Percentiles rank a stretch among this genome's conserved stretches.
Conservation (phyloP, 257 asterid genomes). For the Paraleonurus japonicus region DNA sequence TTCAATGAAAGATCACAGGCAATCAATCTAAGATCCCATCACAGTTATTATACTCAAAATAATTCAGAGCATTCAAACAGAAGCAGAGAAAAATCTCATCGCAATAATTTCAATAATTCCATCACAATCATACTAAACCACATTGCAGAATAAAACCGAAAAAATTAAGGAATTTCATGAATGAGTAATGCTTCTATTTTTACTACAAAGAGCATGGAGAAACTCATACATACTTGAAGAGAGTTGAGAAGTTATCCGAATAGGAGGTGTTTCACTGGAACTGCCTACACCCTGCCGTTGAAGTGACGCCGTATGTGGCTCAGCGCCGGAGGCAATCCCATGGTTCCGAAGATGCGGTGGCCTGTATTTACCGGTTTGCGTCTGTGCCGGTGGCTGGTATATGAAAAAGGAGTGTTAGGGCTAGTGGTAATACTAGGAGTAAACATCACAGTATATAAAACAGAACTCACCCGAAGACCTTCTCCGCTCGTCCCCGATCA, state of each 20-base stretch:
- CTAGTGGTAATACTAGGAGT: not conserved
- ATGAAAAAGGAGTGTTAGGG: slow-evolving; percentile 11
- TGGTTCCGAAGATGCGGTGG: slow-evolving; percentile 43
- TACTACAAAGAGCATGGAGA: not conserved
- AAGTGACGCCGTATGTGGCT: not conserved
- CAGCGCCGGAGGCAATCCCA: slow-evolving; percentile 7
- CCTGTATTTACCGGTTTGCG: slow-evolving; percentile 28
- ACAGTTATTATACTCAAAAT: not conserved
- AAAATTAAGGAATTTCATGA: not conserved
- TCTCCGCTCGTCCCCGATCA: not conserved
- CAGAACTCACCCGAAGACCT: slow-evolving; percentile 16
- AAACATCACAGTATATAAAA: not conserved
- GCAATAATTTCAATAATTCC: not conserved
- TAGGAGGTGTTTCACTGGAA: slow-evolving; percentile 1
- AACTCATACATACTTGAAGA: slow-evolving; percentile 21
- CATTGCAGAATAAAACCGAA: not conserved
- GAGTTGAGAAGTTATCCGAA: slow-evolving; percentile 4
- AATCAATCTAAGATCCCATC: not conserved
- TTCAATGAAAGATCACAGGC: not conserved
- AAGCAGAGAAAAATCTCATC: not conserved
- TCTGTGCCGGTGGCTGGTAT: slow-evolving; percentile 27
- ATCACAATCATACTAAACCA: slow-evolving; percentile 8
- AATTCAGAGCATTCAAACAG: not conserved
- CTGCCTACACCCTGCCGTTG: slow-evolving; percentile 21
- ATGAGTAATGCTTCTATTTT: not conserved